A percentile compares a stretch with the other conserved stretches of the same genome.
phyloP scores from a whole-genome alignment of 78 protist genomes.

The Emiliania huxleyi region DNA sequence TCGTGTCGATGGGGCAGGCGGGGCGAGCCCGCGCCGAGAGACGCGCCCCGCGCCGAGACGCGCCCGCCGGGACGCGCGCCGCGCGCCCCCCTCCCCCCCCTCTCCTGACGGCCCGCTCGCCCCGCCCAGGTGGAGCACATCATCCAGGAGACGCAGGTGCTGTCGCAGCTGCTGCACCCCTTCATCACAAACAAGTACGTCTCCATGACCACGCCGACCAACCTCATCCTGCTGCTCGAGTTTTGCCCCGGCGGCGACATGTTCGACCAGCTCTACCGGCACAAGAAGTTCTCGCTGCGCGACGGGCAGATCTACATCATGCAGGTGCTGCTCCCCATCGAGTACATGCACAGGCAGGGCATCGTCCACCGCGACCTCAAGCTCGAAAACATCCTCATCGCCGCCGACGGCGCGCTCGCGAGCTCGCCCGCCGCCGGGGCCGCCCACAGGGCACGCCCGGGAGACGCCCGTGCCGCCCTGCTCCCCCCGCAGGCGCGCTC shows the following conservation, averaged over 20 bases:
- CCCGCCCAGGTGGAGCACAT: constrained; percentile 48
- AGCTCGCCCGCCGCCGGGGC: no score
- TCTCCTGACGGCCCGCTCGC: no score
- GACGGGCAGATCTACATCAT: not conserved
- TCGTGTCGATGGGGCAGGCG: constrained; percentile 20
- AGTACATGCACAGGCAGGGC: constrained; percentile 63
- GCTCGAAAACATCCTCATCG: constrained; percentile 73
- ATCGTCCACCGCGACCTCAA: constrained; percentile 73
- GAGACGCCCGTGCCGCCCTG: no score
- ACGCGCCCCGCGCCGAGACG: no score
- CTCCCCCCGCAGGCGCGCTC: constrained; percentile 20
- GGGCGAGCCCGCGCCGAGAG: no score
- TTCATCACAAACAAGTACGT: constrained; percentile 27
- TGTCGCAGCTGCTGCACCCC: not conserved
- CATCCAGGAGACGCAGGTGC: constrained; percentile 28
- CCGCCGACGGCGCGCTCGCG: constrained; percentile 54
- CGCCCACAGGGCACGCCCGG: no score
- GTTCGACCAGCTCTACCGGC: constrained; percentile 8
- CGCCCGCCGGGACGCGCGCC: no score
- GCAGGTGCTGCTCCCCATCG: constrained; percentile 66
- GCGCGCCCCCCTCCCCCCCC: no score
- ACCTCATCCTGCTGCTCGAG: constrained; percentile 8
- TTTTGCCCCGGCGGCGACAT: constrained; percentile 38
- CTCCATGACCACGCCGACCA: not conserved
- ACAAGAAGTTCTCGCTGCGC: not conserved